Conservation (phyloP, 2,329 filamentous ascomycete species). For the Colletotrichum aenigma region DNA sequence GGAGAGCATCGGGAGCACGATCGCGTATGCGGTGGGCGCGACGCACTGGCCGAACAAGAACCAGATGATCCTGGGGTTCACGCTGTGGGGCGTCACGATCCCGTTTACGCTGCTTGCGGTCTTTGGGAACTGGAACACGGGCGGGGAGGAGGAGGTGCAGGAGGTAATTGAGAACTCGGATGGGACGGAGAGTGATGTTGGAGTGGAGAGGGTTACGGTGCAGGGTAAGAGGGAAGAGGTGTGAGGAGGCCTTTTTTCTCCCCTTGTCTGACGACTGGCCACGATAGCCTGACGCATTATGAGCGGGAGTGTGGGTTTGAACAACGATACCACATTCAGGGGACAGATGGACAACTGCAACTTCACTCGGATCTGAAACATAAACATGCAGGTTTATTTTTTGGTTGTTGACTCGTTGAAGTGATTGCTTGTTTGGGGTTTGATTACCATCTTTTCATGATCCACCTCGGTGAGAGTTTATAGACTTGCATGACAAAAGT, state of each 20-base stretch:
- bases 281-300: too few relatives aligned
- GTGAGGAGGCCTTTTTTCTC: neutral
- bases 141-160: neutral
- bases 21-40: conserved; percentile 4
- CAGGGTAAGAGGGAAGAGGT: neutral
- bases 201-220: neutral
- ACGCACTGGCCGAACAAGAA: conserved; percentile 16
- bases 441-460: too few relatives aligned
- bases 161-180: neutral
- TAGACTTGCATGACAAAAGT: too few relatives aligned
- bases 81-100: conserved; percentile 1
- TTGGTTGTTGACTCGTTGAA: too few relatives aligned
- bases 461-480: too few relatives aligned
- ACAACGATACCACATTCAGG: too few relatives aligned
- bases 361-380: too few relatives aligned
- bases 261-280: too few relatives aligned
- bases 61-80: conserved; percentile 7
- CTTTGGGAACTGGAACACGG: conserved; percentile 9
- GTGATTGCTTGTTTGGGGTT: too few relatives aligned
- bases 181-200: neutral
- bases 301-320: too few relatives aligned
- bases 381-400: too few relatives aligned
- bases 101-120: conserved; percentile 12
- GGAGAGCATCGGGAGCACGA: conserved; percentile 9
- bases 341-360: too few relatives aligned